Conservation (phyloP, 2,329 filamentous ascomycete species). For the Rutstroemia sp. region DNA sequence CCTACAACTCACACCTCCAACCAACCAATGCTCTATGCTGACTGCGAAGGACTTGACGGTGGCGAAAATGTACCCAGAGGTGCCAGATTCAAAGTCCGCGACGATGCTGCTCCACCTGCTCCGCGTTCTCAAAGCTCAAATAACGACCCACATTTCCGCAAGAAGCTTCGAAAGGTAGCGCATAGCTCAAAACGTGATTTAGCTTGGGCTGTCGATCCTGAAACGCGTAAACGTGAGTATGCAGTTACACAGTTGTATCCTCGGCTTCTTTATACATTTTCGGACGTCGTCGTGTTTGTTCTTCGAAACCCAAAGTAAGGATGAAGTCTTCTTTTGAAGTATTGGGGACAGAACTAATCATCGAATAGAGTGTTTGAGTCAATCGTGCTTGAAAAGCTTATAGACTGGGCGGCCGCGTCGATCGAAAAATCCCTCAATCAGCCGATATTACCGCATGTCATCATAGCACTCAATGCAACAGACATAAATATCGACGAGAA, state of each 20-base stretch:
- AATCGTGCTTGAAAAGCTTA: slow-evolving; percentile 33
- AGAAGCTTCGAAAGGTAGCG: neutral
- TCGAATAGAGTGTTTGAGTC: slow-evolving; percentile 33
- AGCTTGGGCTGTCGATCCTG: slow-evolving; percentile 5
- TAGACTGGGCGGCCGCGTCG: slow-evolving; percentile 43
- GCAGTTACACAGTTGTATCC: slow-evolving; percentile 37
- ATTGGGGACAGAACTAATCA: neutral
- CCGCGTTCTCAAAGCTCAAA: neutral
- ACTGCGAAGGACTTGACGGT: slow-evolving; percentile 45
- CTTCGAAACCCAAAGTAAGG: slow-evolving; percentile 32
- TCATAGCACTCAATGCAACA: slow-evolving; percentile 44
- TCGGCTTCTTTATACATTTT: slow-evolving; percentile 39
- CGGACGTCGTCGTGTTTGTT: slow-evolving; percentile 39
- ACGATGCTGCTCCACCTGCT: neutral
- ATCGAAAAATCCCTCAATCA: slow-evolving; percentile 48
- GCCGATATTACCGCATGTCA: slow-evolving; percentile 45
- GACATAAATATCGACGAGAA: slow-evolving; percentile 32
- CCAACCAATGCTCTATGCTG: slow-evolving; percentile 40
- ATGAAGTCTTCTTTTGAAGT: too few relatives aligned
- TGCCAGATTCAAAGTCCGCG: slow-evolving; percentile 19
- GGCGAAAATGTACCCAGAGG: slow-evolving; percentile 33
- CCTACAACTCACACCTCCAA: slow-evolving; percentile 34
- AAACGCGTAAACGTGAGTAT: slow-evolving; percentile 17
- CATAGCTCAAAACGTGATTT: neutral
- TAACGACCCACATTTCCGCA: neutral